Evolutionary conservation across 2,329 filamentous ascomycete species (phyloP), one percentile per base, ranked within the genome.

Genomic region (Colletotrichum euphorbiae): DNA sequence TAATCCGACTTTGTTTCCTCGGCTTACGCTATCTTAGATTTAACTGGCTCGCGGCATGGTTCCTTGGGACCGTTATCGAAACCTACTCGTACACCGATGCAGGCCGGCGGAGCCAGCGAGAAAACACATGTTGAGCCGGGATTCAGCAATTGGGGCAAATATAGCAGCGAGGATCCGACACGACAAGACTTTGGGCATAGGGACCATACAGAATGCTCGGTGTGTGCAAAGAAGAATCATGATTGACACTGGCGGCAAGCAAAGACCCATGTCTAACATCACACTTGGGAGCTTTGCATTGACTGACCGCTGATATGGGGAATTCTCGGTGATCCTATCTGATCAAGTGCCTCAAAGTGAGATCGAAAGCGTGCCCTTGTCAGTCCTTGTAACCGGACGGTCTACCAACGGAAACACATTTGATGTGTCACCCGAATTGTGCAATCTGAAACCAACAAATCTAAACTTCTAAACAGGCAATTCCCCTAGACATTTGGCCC

Each of bases 21-120:
- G 12, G 2, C 3, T 15, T 11, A 4, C 28, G 0, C 6, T 38
- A 15, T n/a, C n/a, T 2, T 6, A 9, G 4, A 11, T 21, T 12
- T 55, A 46, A 59, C 60, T 59, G 66, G 66, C 9, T 61, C 54
- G 17, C 33, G 12, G 17, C 13, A 50, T 33, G 52, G 64, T 67
- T 54, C 38, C 15, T 40, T 9, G 9, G 11, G 15, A 24, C 17
- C 24, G 6, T 11, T n/a, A 33, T 6, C 38, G 4, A 64, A 68
- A 54, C 21, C 6, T 59, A 50, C 31, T 40, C 46, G 12, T 54
- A 48, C 40, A 50, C 24, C 46, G 40, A 59, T 11, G 28, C 61
- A 24, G 11, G 19, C 48, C 46, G 48, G 48, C 46, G 24, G 33
- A 55, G 60, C 54, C 60, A 42, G 45, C 31, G 13, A 13, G 31